Evolutionary conservation across 2,329 filamentous ascomycete genomes (phyloP), one percentile per base, ranked within the genome.

Genomic region (Huntiella savannae): DNA sequence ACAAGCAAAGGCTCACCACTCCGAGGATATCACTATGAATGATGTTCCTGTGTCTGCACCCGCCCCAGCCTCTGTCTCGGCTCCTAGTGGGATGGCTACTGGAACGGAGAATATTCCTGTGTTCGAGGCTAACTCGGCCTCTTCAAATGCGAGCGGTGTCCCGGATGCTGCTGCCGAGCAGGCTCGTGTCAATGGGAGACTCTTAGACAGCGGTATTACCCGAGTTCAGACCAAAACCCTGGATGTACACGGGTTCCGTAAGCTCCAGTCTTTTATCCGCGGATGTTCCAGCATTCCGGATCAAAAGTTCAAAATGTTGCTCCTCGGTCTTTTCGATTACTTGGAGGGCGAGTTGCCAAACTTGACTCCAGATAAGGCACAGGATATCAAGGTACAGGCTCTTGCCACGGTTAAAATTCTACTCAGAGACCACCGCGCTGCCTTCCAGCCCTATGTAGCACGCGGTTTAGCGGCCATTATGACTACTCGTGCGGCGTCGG

Each of bases 221-320:
- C 80, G 82, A 52, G 78, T 87, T 53, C 76, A 76, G 53, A 69
- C 73, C 28, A 75, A 75, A 54, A 75, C 75, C 1, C 70, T 88
- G n/a, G 82, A 87, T 56, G 80, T 82, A 3, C 81, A 86, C 56
- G 82, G 82, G 48, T 85, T 87, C 67, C 74, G 82, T 45, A 82
- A 82, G 55, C 66, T 87, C 42, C 82, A 87, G 58, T 77, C 77
- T 35, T 70, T 86, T 52, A 70, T 85, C 50, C 77, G 79, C 52
- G 77, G 81, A 49, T 73, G 69, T 56, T 71, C 70, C 54, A 69
- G 75, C 11, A 75, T 82, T 56, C 68, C 70, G 1, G 73, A 79
- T 50, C 74, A 79, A 41, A 79, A 74, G 52, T 85, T 84, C 50
- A 73, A 79, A 52, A 68, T 76, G 5, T 66, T 87, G 2, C 63